These are phyloP conservation scores for Psilocybe sp. DNA, from an alignment of 768 basidiomycete genomes.

Conservation along the genomic window DNA sequence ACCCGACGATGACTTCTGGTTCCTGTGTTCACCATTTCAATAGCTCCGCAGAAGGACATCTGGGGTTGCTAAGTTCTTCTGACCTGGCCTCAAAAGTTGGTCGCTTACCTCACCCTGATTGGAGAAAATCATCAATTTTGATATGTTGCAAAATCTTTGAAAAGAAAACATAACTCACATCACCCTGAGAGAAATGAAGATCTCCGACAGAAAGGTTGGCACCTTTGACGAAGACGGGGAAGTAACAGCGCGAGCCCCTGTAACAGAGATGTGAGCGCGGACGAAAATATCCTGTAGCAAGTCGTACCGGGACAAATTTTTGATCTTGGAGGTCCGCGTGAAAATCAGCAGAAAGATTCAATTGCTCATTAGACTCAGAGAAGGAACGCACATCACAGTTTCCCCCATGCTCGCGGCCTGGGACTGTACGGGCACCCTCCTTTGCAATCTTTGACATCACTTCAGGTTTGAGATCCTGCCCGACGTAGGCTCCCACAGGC, in stretches of 20 bases:
- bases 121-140: constrained; percentile 5
- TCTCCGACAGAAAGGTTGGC: constrained; percentile 79
- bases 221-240: constrained; percentile 75
- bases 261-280: neutral
- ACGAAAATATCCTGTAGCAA: neutral
- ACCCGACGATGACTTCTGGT: neutral
- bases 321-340: constrained; percentile 47
- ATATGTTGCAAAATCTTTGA: neutral
- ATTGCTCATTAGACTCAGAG: neutral
- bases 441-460: constrained; percentile 49
- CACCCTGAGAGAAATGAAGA: constrained; percentile 78
- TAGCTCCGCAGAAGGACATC: constrained; percentile 76
- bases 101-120: constrained; percentile 52
- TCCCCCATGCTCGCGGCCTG: constrained; percentile 78
- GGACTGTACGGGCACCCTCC: constrained; percentile 74
- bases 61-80: constrained; percentile 16
- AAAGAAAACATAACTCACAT: constrained; percentile 32
- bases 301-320: constrained; percentile 63
- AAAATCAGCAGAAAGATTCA: neutral
- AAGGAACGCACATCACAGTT: constrained; percentile 59
- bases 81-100: neutral
- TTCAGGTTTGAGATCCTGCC: constrained; percentile 53
- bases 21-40: constrained; percentile 56
- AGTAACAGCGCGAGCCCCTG: constrained; percentile 69
- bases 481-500: constrained; percentile 60